phyloP scores from a whole-genome alignment of 495 filamentous ascomycete genomes.

The Penicillium ochrochloron region DNA sequence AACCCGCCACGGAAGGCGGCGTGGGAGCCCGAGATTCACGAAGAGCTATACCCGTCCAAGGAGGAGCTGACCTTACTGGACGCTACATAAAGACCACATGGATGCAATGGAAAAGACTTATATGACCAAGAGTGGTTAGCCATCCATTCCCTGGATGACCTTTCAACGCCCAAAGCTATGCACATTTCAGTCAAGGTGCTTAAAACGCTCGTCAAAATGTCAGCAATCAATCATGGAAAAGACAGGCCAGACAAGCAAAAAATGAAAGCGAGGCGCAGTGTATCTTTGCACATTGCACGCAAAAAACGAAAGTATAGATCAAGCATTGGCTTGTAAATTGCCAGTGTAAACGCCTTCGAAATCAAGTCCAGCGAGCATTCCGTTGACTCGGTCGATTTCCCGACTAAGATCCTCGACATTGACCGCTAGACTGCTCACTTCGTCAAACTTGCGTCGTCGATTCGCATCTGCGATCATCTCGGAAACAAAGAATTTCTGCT shows the following conservation, averaged over 20 bases:
- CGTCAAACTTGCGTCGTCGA: slow-evolving; percentile 83
- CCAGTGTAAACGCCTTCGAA: slow-evolving; percentile 57
- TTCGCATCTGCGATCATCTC: slow-evolving; percentile 87
- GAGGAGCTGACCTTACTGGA: background rate
- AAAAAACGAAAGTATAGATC: slow-evolving; percentile 16
- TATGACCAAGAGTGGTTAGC: slow-evolving; percentile 11
- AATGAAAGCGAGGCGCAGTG: slow-evolving; percentile 17
- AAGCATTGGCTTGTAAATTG: slow-evolving; percentile 28
- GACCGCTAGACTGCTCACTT: slow-evolving; percentile 75
- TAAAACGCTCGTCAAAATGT: slow-evolving; percentile 22
- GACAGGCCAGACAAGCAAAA: slow-evolving; percentile 16
- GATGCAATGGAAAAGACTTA: background rate
- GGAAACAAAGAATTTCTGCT: slow-evolving; percentile 89
- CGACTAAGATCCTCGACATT: slow-evolving; percentile 84
- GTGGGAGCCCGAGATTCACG: background rate
- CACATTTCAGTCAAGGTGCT: slow-evolving; percentile 30
- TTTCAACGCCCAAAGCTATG: slow-evolving; percentile 38
- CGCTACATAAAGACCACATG: background rate
- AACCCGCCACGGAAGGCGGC: background rate
- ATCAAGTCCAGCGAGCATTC: slow-evolving; percentile 53
- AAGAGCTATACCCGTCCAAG: background rate
- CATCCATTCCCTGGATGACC: slow-evolving; percentile 17
- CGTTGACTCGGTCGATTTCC: slow-evolving; percentile 76
- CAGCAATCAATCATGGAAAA: slow-evolving; percentile 3
- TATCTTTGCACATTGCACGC: slow-evolving; percentile 15